A percentile compares a stretch with the other conserved stretches of the same genome.
Evolutionary conservation across 108 stramenopile species (phyloP).

Genomic region (Skeletonema marinoi): DNA sequence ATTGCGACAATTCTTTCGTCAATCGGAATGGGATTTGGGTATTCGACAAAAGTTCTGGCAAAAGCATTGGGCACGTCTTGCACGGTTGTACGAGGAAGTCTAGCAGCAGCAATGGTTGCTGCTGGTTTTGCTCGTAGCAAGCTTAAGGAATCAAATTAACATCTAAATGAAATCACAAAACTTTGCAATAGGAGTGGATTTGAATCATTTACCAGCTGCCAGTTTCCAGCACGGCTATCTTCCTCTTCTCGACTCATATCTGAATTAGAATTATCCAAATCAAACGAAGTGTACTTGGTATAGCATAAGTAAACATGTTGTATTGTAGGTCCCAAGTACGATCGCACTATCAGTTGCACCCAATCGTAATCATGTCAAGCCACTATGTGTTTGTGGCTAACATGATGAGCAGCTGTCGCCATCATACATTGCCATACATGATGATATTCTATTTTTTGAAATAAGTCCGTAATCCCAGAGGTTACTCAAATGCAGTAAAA

Average conservation of each 20-base stretch:
- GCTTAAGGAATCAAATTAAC: not conserved
- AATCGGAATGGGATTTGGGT: slow-evolving; percentile 15
- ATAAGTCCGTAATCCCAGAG: slow-evolving; percentile 48
- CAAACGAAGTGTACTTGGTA: too few relatives aligned
- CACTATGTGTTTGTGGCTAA: too few relatives aligned
- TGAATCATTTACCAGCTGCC: not conserved
- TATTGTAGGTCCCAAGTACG: too few relatives aligned
- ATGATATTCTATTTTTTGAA: slow-evolving; percentile 28
- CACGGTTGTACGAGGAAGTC: not conserved
- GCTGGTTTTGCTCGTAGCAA: not conserved
- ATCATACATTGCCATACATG: slow-evolving; percentile 34
- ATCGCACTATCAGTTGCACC: too few relatives aligned
- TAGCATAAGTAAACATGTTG: too few relatives aligned
- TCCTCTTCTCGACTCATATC: too few relatives aligned
- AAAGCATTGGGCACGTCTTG: not conserved
- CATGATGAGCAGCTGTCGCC: too few relatives aligned
- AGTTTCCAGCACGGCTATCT: too few relatives aligned
- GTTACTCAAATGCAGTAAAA: slow-evolving; percentile 46
- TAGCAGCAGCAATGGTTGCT: not conserved
- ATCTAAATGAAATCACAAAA: not conserved
- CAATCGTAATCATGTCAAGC: too few relatives aligned
- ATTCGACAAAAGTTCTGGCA: not conserved
- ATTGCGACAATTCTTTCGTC: slow-evolving; percentile 22
- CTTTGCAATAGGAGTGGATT: not conserved
- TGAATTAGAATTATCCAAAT: too few relatives aligned